Conservation (phyloP, 257 asterid genomes). For the Lycium barbarum region DNA sequence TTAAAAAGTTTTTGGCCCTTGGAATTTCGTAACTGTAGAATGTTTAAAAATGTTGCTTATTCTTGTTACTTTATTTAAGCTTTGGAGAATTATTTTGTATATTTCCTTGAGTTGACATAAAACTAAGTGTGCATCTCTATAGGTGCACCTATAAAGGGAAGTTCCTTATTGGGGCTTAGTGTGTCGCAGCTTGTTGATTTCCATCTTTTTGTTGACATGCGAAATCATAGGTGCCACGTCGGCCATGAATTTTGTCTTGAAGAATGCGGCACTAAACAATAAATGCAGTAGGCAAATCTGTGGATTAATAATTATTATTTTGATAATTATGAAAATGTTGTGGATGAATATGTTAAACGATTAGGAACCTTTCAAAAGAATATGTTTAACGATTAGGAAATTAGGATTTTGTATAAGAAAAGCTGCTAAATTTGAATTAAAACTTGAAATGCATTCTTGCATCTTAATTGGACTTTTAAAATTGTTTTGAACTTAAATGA, state of each 20-base stretch:
- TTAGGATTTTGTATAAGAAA: slow-evolving; percentile 1
- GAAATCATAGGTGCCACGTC: neutral
- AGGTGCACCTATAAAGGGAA: neutral
- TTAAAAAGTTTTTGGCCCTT: neutral
- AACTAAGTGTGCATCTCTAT: neutral
- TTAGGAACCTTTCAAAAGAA: slow-evolving; percentile 6
- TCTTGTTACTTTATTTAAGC: neutral
- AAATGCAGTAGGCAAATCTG: neutral
- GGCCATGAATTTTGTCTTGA: neutral
- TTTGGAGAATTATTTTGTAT: slow-evolving; percentile 16
- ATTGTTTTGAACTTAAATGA: neutral
- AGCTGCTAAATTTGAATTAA: slow-evolving; percentile 11
- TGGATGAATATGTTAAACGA: slow-evolving; percentile 18
- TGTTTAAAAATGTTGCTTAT: neutral
- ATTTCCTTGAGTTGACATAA: slow-evolving; percentile 14
- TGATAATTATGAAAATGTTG: neutral
- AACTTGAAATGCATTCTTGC: neutral
- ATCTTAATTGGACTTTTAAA: neutral
- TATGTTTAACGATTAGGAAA: neutral
- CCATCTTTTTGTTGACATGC: neutral
- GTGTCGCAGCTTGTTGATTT: slow-evolving; percentile 16
- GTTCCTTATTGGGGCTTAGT: neutral
- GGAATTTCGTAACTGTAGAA: neutral
- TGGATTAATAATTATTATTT: neutral
- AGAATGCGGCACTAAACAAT: neutral